Percentiles rank a stretch among this genome's conserved stretches.
Evolutionary conservation across 805 yeast genomes (phyloP).

Genomic region (Blastobotrys parvus): DNA sequence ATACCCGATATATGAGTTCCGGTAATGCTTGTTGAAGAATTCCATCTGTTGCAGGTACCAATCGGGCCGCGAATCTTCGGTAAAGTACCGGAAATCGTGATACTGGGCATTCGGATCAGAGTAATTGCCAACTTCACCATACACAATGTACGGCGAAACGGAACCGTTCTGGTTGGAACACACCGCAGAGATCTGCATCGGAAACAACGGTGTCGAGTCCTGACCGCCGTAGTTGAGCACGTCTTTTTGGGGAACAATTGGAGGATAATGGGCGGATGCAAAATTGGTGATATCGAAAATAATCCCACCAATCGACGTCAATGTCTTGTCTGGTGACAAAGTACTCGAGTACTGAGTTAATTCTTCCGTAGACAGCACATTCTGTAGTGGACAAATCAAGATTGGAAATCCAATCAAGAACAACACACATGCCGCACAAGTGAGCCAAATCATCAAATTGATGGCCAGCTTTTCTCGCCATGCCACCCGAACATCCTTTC

Average conservation of each 20-base stretch:
- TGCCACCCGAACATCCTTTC: slow-evolving; percentile 32
- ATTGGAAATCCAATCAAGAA: slow-evolving; percentile 33
- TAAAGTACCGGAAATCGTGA: slow-evolving; percentile 34
- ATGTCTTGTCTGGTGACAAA: slow-evolving; percentile 26
- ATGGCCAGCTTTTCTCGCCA: slow-evolving; percentile 38
- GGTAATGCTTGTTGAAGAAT: slow-evolving; percentile 28
- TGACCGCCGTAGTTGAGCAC: slow-evolving; percentile 32
- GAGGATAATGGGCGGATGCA: slow-evolving; percentile 32
- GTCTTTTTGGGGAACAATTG: slow-evolving; percentile 27
- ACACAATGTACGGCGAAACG: slow-evolving; percentile 21
- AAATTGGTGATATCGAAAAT: slow-evolving; percentile 33
- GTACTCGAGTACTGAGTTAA: slow-evolving; percentile 24
- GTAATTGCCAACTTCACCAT: slow-evolving; percentile 26
- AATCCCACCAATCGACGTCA: slow-evolving; percentile 32
- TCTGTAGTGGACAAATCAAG: slow-evolving; percentile 33
- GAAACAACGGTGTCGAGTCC: slow-evolving; percentile 30
- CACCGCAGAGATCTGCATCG: slow-evolving; percentile 33
- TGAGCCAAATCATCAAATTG: slow-evolving; percentile 34
- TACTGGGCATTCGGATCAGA: slow-evolving; percentile 32
- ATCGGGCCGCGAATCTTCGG: slow-evolving; percentile 34
- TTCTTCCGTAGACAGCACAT: slow-evolving; percentile 29
- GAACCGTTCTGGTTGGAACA: slow-evolving; percentile 30
- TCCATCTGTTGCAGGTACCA: slow-evolving; percentile 34
- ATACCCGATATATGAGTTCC: slow-evolving; percentile 31
- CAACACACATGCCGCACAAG: slow-evolving; percentile 27